phyloP scores from a whole-genome alignment of 345 rosid genomes.

The Murraya koenigii region DNA sequence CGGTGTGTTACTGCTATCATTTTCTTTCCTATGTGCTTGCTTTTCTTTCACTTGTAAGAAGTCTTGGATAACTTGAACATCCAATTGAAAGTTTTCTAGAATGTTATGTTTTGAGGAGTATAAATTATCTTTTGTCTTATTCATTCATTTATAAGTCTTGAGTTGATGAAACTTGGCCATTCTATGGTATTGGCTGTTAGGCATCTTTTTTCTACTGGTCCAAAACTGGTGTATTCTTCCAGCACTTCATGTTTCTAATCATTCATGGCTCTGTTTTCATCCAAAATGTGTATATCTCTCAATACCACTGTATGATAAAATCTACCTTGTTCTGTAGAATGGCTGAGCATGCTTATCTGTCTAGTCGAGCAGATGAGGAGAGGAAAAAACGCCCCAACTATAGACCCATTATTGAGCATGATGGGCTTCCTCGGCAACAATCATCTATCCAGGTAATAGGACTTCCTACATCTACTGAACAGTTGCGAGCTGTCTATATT shows the following conservation, averaged over 20 bases:
- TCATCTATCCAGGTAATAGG: slow-evolving; percentile 48
- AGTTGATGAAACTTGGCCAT: background rate
- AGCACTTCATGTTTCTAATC: background rate
- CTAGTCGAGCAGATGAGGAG: slow-evolving; percentile 72
- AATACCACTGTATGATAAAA: slow-evolving; percentile 5
- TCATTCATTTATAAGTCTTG: background rate
- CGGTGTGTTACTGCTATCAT: slow-evolving; percentile 42
- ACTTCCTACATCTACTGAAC: background rate
- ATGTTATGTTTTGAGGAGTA: background rate
- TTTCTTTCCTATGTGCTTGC: background rate
- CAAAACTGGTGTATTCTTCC: background rate
- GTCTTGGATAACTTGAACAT: background rate
- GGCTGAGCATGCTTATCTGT: slow-evolving; percentile 56
- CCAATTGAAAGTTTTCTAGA: background rate
- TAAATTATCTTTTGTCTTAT: background rate
- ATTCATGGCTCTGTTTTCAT: background rate
- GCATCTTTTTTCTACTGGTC: background rate
- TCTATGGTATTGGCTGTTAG: background rate
- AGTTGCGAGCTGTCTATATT: background rate
- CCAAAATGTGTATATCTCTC: background rate
- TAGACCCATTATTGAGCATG: slow-evolving; percentile 82
- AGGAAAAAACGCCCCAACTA: slow-evolving; percentile 56
- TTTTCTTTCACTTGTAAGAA: background rate
- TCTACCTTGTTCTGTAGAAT: slow-evolving; percentile 36
- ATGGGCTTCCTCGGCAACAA: slow-evolving; percentile 73